Evolutionary conservation across 768 basidiomycete genomes (phyloP), one percentile per base, ranked within the genome.

Genomic region (Mycena crocata): DNA sequence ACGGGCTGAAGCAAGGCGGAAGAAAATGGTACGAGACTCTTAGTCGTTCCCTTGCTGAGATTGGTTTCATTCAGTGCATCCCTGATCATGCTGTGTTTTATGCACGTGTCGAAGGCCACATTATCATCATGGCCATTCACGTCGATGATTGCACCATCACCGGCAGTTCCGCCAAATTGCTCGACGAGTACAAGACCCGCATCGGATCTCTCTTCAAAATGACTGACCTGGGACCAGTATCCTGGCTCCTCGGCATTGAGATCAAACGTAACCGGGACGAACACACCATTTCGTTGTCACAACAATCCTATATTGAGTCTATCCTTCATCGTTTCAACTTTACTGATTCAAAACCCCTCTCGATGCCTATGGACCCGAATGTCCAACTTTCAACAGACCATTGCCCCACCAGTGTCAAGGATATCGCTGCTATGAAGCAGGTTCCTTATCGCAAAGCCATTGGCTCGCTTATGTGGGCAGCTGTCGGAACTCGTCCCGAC

Each of bases 1-100:
- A 76, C 50, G 72, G 75, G 0, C 57, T 76, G 54, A 56, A 56
- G 21, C 54, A 56, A 19, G 37, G 54, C 37, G 54, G 52, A 23
- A 19, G 52, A 10, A 14, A 23, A 21, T 57, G 56, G 56, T 57
- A 57, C 30, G 42, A 44, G 40, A 45, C 42, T n/a, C 21, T 57
- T 6, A 57, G 42, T 21, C 26, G 28, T 10, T 45, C 42, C 32
- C 44, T 46, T 23, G 44, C 6, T 35, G 44, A 58, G 26, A 32
- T 46, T 26, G 57, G 57, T 1, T 48, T 59, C 46, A 59, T 37
- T 6, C 57, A 49, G 57, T 59, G 45, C 46, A 26, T 3, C 3
- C 15, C 35, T 9, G 57, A 59, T 35, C 57, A 59, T 15, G 57
- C 57, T 2, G 21, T 59, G 4, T 59, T 49, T 19, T 59, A 59